Base-by-base conservation (phyloP, 176 grass and related monocot species). In the Canna indica region DNA sequence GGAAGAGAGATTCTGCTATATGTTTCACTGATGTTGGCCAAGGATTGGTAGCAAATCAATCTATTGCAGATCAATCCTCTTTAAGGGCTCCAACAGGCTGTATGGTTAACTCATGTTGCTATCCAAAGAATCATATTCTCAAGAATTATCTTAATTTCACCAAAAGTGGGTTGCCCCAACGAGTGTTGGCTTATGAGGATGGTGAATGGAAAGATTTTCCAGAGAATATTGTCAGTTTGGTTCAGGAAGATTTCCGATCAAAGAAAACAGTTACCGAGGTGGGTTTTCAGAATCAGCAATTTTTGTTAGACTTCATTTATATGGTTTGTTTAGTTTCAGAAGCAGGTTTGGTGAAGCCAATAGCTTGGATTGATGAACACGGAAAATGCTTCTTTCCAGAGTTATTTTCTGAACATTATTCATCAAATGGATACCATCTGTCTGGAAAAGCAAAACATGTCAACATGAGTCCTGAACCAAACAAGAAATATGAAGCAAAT, bases 341-440 rank as follows among this genome's bases (percentile, higher is more conserved):
- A 82, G 85, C 85, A 14, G 92, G 86, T n/a, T 38, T 82, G 35
- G 82, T 89, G 62, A 96, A 76, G 48, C 92, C 88, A 0, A 79
- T 96, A 68, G 92, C 83, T 73, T 96, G 92, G 92, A 85, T 91
- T 67, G 92, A 91, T 85, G 83, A 82, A 34, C 75, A 81, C 66
- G 88, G 74, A 66, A 91, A 84, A 74, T 57, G 45, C 12, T 96
- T 85, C 75, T 87, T 91, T 73, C 92, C 92, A 1, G 92, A 89
- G 79, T 80, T 78, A 33, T 81, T 52, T 75, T 8, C 82, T 81
- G 80, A 73, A 29, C 27, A 68, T 30, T 61, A 74, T 60, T 30
- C 63, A 29, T 69, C 72, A 74, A 68, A 79, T 48, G 67, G 48
- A 73, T 86, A 72, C 64, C 57, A 84, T 27, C 68, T 76, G 70